phyloP scores from a whole-genome alignment of 257 asterid species.

The Forsythia viridissima region DNA sequence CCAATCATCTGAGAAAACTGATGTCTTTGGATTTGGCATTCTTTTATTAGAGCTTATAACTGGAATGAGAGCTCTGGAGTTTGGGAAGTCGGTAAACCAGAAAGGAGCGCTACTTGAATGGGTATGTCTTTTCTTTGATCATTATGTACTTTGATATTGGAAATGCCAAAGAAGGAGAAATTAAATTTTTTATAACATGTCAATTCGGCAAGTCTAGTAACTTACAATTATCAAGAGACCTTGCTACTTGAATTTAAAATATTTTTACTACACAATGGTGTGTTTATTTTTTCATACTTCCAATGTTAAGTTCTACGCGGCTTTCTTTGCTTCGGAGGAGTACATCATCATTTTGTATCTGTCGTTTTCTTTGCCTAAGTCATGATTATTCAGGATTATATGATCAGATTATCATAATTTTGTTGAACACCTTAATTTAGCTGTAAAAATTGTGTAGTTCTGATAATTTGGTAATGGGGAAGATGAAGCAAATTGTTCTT shows the following conservation, averaged over 20 bases:
- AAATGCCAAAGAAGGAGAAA: not conserved
- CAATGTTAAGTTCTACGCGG: too few relatives aligned
- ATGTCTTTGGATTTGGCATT: slow-evolving; percentile 95
- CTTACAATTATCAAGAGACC: too few relatives aligned
- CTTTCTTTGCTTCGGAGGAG: too few relatives aligned
- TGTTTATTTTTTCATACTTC: too few relatives aligned
- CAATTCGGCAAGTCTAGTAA: too few relatives aligned
- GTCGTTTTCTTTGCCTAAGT: not conserved
- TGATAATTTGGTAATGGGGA: not conserved
- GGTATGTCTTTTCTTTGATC: slow-evolving; percentile 40
- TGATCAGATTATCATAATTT: not conserved
- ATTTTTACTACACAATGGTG: too few relatives aligned
- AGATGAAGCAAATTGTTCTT: too few relatives aligned
- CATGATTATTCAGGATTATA: not conserved
- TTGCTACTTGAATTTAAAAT: too few relatives aligned
- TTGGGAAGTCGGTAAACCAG: slow-evolving; percentile 75
- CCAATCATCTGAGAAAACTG: slow-evolving; percentile 95
- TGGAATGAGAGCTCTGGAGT: slow-evolving; percentile 90
- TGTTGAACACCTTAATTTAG: not conserved
- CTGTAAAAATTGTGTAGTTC: not conserved
- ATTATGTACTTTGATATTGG: not conserved
- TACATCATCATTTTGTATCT: too few relatives aligned
- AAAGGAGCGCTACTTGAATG: slow-evolving; percentile 93
- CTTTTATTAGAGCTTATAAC: slow-evolving; percentile 87
- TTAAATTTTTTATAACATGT: not conserved